Evolutionary conservation across 2,329 filamentous ascomycete species (phyloP).

Genomic region (Ambrosiella beaveri): DNA sequence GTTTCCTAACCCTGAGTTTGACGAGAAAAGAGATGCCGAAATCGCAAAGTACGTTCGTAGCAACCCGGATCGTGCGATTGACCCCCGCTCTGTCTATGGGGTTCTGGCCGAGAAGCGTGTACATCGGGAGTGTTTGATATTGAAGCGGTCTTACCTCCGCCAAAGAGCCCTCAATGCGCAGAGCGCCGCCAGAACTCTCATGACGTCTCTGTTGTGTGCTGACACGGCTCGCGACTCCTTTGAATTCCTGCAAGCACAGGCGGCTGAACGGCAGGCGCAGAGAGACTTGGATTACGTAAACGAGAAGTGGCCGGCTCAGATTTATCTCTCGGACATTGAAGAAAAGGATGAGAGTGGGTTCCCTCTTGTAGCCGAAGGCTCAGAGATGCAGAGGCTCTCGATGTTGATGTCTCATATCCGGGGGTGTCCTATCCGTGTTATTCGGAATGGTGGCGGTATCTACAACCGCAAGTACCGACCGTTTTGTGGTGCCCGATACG

Average conservation of each 20-base stretch:
- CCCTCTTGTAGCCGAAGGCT: not conserved
- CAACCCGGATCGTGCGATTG: conserved; percentile 4
- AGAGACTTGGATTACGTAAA: not conserved
- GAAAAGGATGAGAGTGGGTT: not conserved
- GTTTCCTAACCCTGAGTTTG: not conserved
- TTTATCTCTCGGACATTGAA: not conserved
- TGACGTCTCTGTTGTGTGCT: not conserved
- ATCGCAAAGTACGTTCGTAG: not conserved
- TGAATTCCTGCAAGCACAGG: not conserved
- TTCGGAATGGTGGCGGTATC: conserved; percentile 5
- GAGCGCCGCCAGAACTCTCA: not conserved
- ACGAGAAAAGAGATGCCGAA: not conserved
- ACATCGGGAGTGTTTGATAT: not conserved
- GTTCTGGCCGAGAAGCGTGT: not conserved
- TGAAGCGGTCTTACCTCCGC: not conserved
- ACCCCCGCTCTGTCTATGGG: conserved; percentile 9
- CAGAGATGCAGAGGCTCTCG: conserved; percentile 3
- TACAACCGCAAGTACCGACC: conserved; percentile 10
- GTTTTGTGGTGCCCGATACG: conserved; percentile 8
- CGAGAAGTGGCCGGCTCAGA: not conserved
- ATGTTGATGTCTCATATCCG: conserved; percentile 12
- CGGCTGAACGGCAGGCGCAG: not conserved
- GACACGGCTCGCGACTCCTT: not conserved
- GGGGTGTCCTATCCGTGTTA: conserved; percentile 3
- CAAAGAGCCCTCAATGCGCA: not conserved